phyloP scores from a whole-genome alignment of 441 rosid genomes.

The Populus hybrid region DNA sequence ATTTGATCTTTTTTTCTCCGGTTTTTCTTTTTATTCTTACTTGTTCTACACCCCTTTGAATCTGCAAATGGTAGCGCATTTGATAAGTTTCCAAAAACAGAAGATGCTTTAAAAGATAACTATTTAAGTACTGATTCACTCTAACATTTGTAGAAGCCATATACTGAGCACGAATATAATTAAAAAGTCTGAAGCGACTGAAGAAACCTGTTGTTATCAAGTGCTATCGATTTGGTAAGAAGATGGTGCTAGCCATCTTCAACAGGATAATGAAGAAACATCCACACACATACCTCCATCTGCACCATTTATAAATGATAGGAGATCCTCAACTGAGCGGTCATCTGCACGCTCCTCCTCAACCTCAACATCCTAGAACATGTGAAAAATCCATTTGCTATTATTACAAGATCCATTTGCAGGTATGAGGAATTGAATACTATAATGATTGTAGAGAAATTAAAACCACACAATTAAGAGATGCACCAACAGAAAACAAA shows the following conservation, averaged over 20 bases:
- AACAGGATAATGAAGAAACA: not conserved
- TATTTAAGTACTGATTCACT: not conserved
- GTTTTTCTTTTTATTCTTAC: constrained; percentile 77
- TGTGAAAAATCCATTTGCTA: not conserved
- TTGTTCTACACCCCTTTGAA: constrained; percentile 56
- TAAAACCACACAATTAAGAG: not conserved
- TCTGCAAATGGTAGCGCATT: constrained; percentile 45
- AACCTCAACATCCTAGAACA: constrained; percentile 56
- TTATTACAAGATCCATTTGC: not conserved
- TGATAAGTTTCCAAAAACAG: not conserved
- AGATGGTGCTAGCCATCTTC: not conserved
- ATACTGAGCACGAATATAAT: not conserved
- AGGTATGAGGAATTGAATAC: constrained; percentile 2
- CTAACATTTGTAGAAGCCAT: not conserved
- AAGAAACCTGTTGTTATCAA: constrained; percentile 1
- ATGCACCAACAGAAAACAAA: not conserved
- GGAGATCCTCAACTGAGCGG: constrained; percentile 88
- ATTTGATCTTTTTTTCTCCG: constrained; percentile 63
- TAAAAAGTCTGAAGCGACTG: constrained; percentile 2
- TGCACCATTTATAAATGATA: constrained; percentile 78
- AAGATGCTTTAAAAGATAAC: not conserved
- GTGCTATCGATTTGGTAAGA: not conserved
- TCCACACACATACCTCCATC: constrained; percentile 43
- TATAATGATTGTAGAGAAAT: not conserved
- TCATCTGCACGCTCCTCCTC: constrained; percentile 79